Evolutionary conservation across 2,329 filamentous ascomycete genomes (phyloP).

Genomic region (Didymosphaeria variabile): DNA sequence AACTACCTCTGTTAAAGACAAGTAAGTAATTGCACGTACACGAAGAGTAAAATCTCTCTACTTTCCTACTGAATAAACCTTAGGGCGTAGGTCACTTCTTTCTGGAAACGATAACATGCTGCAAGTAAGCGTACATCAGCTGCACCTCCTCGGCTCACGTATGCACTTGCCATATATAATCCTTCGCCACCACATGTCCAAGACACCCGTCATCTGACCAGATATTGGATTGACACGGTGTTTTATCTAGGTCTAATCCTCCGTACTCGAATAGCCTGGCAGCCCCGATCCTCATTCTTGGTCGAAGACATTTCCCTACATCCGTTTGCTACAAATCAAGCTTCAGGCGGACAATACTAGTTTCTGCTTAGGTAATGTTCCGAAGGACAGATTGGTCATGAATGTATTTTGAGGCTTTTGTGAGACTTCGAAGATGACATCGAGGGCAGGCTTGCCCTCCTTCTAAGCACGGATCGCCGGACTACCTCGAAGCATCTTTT

Average conservation of each 20-base stretch:
- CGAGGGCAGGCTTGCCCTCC: constrained; percentile 25
- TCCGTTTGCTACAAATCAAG: constrained; percentile 29
- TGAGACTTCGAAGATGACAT: constrained; percentile 12
- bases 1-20: no score
- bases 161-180: neutral
- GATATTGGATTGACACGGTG: neutral
- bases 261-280: constrained; percentile 23
- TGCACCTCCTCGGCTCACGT: no score
- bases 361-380: constrained; percentile 15
- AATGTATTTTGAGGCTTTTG: constrained; percentile 20
- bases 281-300: constrained; percentile 25
- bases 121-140: no score
- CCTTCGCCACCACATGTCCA: neutral
- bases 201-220: neutral
- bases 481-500: constrained; percentile 28
- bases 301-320: constrained; percentile 23
- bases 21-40: no score
- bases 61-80: no score
- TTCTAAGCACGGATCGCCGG: constrained; percentile 25
- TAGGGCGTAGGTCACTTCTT: no score
- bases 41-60: no score
- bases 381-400: neutral
- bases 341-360: constrained; percentile 17
- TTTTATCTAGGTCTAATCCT: constrained; percentile 14
- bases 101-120: no score